Percentiles rank a stretch among this genome's conserved stretches.
These are phyloP conservation scores for Aspergillus sp. DNA, from an alignment of 2,329 filamentous ascomycete genomes.

Conservation along the genomic window DNA sequence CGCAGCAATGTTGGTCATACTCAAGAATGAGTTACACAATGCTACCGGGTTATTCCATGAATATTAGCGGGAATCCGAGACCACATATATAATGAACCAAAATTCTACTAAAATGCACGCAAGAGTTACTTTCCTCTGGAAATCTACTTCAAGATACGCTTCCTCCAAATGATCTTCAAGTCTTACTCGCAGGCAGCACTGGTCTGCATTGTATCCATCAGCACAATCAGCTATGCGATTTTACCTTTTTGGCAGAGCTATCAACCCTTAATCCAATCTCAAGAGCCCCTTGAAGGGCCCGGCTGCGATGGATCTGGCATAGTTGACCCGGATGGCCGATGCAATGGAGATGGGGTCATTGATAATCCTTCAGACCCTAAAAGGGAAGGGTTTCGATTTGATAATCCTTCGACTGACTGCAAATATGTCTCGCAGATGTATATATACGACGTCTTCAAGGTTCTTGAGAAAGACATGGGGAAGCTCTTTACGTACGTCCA, in stretches of 20 bases:
- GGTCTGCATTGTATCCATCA: conserved; percentile 11
- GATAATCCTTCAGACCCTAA: conserved; percentile 16
- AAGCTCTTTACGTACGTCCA: conserved; percentile 33
- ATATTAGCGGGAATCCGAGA: no score
- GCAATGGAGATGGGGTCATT: conserved; percentile 29
- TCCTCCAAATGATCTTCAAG: conserved; percentile 12
- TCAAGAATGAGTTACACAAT: background rate
- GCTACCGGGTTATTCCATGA: background rate
- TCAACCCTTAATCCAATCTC: conserved; percentile 5
- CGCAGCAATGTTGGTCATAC: background rate
- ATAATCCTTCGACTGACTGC: conserved; percentile 33
- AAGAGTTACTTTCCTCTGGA: background rate
- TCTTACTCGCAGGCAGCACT: conserved; percentile 16
- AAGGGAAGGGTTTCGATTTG: conserved; percentile 31
- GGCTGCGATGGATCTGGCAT: conserved; percentile 28
- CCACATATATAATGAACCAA: background rate
- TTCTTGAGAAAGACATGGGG: conserved; percentile 31
- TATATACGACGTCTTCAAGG: conserved; percentile 35
- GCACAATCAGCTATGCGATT: conserved; percentile 8
- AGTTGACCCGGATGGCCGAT: conserved; percentile 25
- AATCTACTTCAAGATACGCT: background rate
- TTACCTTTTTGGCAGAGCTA: background rate
- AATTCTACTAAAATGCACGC: background rate
- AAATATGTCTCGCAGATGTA: conserved; percentile 31
- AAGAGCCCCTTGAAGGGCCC: conserved; percentile 17